Conservation (phyloP, 108 stramenopile genomes). For the Aurantiochytrium sp. region DNA sequence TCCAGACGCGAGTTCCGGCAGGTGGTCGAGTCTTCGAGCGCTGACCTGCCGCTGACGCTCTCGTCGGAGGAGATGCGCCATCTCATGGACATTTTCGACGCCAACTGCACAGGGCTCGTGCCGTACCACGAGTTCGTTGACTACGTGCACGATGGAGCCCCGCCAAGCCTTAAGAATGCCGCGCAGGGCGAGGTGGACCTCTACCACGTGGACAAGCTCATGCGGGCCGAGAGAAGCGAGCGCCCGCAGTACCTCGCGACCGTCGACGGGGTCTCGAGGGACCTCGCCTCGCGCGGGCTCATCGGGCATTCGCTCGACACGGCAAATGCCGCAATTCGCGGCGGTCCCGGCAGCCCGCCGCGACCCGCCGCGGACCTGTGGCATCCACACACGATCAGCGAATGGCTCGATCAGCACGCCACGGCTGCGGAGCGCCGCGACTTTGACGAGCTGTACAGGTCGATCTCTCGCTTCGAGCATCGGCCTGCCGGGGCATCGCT, state of each 20-base stretch:
- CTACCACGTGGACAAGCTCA: background rate
- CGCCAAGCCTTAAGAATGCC: background rate
- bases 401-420: background rate
- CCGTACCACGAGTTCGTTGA: background rate
- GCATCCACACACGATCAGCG: slow-evolving; percentile 12
- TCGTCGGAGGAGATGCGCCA: background rate
- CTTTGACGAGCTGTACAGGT: slow-evolving; percentile 7
- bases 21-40: background rate
- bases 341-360: too few species aligned
- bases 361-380: background rate
- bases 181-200: background rate
- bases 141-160: background rate
- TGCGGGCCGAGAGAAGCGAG: background rate
- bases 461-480: background rate
- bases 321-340: background rate
- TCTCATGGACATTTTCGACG: slow-evolving; percentile 11
- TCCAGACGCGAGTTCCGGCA: background rate
- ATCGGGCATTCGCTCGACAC: background rate
- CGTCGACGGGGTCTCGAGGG: background rate
- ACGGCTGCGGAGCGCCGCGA: background rate
- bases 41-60: background rate
- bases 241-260: background rate
- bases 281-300: background rate
- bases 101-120: background rate
- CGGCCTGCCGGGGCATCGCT: background rate